Percentiles rank a stretch among this genome's conserved stretches.
These are phyloP conservation scores for Suillus paluster DNA, from an alignment of 768 basidiomycete genomes.

Conservation along the genomic window DNA sequence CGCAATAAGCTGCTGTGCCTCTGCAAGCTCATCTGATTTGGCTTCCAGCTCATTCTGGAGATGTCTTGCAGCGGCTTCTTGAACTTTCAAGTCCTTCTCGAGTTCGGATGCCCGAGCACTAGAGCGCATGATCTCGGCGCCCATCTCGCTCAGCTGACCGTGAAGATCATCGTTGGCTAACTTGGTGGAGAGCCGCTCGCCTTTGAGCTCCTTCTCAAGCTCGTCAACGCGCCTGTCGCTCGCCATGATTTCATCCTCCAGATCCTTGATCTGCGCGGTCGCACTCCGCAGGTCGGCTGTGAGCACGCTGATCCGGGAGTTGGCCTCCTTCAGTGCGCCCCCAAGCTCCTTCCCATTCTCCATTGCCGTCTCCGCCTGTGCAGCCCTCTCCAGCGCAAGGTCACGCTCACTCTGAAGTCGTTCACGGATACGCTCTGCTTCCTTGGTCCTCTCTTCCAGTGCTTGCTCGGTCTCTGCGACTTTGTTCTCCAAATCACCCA, in stretches of 20 bases:
- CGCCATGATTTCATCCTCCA: slow-evolving; percentile 62
- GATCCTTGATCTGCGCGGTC: slow-evolving; percentile 58
- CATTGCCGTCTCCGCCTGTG: slow-evolving; percentile 66
- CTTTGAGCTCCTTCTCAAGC: slow-evolving; percentile 59
- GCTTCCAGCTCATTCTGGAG: slow-evolving; percentile 51
- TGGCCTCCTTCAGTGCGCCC: slow-evolving; percentile 66
- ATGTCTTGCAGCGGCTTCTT: slow-evolving; percentile 33
- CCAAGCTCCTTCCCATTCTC: slow-evolving; percentile 72
- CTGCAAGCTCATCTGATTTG: slow-evolving; percentile 27
- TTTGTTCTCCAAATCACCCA: slow-evolving; percentile 66
- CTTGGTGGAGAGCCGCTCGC: slow-evolving; percentile 49
- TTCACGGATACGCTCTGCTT: slow-evolving; percentile 48
- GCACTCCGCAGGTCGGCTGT: slow-evolving; percentile 64
- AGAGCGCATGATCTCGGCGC: slow-evolving; percentile 32
- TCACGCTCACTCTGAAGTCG: slow-evolving; percentile 57
- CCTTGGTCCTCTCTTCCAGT: slow-evolving; percentile 45
- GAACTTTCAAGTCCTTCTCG: slow-evolving; percentile 49
- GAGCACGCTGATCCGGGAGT: slow-evolving; percentile 58
- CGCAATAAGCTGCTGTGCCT: slow-evolving; percentile 30
- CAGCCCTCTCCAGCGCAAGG: slow-evolving; percentile 58
- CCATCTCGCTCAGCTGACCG: slow-evolving; percentile 35
- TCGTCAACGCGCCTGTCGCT: slow-evolving; percentile 57
- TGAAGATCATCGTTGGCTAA: slow-evolving; percentile 46
- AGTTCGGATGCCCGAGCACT: slow-evolving; percentile 44
- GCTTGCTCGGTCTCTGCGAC: slow-evolving; percentile 55